Evolutionary conservation across 164 flowering plant species (phyloP).

Genomic region (Vitis labrusca): DNA sequence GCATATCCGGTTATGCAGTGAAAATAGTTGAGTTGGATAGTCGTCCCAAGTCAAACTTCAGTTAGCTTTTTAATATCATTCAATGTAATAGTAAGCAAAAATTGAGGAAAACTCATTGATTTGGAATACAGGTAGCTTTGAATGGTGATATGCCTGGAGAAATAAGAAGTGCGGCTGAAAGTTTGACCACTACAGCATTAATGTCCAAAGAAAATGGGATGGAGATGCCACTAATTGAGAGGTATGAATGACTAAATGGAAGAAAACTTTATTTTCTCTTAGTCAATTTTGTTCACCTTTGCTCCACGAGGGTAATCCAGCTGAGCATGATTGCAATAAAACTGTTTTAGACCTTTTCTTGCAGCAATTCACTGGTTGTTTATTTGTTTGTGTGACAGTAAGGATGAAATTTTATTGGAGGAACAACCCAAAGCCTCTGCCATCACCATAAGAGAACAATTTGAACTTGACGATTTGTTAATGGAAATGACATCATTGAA

Average conservation of each 20-base stretch:
- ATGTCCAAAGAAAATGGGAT: conserved; percentile 6
- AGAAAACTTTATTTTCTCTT: neutral
- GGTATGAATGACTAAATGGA: conserved; percentile 12
- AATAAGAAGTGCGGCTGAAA: conserved; percentile 5
- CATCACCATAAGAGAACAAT: conserved; percentile 13
- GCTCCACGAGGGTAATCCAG: neutral
- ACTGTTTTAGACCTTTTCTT: neutral
- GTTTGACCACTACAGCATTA: neutral
- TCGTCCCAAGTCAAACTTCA: neutral
- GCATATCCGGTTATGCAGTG: neutral
- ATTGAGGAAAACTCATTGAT: conserved; percentile 6
- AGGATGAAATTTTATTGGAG: conserved; percentile 9
- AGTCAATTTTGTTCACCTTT: neutral
- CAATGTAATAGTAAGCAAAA: neutral
- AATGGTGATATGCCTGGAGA: conserved; percentile 17
- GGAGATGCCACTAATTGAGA: neutral
- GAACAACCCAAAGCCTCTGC: conserved; percentile 15
- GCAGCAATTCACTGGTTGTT: neutral
- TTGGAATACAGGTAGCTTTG: conserved; percentile 23
- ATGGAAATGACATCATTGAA: conserved; percentile 47
- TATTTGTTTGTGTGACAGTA: conserved; percentile 15
- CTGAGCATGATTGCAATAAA: neutral
- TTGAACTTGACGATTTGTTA: conserved; percentile 24
- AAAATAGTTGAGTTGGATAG: neutral
- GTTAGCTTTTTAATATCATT: neutral